Evolutionary conservation across 2,329 filamentous ascomycete species (phyloP), one percentile per base, ranked within the genome.

Genomic region (Botrytis deweyae): DNA sequence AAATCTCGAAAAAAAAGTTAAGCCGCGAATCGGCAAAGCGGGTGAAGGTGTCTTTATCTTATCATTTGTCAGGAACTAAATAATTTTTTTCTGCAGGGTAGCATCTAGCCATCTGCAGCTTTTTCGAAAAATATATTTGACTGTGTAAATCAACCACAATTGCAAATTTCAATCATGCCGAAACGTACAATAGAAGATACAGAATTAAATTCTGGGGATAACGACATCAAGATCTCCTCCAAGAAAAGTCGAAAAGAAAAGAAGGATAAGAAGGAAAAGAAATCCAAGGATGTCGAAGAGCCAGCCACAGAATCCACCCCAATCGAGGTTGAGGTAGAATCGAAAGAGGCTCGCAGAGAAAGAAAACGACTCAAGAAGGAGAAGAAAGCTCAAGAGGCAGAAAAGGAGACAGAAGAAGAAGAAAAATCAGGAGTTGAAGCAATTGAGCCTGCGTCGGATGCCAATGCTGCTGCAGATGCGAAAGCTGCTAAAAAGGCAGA

Each of bases 311-410:
- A 73, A 40, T 66, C 72, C 29, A 55, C 59, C 36, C 33, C 49
- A 40, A 71, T 66, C 18, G 69, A 66, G n/a, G 78, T 75, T 16
- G 77, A 78, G 58, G 76, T 77, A 68, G 82, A 83, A 68, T 79
- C 80, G 55, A 82, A 83, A 73, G 80, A 81, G 59, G 81, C 79
- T 66, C 79, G 80, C 49, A 83, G 82, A 64, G 83, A 84, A 75
- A 81, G 82, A 72, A 83, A 83, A 74, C 80, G 81, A 40, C 80
- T 82, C 62, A 83, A 83, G 67, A 80, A 83, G 75, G 79, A 82
- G 65, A 79, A 80, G 74, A 81, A 78, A 62, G 71, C 64, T 40
- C 64, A 73, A 69, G 52, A 69, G 10, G 42, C 72, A 42, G 68
- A 42, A 12, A 36, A 76, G 40, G 63, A 74, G 20, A 62, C 66